These are phyloP conservation scores for Baudoinia panamericana DNA, from an alignment of 495 filamentous ascomycete species.

Conservation along the genomic window DNA sequence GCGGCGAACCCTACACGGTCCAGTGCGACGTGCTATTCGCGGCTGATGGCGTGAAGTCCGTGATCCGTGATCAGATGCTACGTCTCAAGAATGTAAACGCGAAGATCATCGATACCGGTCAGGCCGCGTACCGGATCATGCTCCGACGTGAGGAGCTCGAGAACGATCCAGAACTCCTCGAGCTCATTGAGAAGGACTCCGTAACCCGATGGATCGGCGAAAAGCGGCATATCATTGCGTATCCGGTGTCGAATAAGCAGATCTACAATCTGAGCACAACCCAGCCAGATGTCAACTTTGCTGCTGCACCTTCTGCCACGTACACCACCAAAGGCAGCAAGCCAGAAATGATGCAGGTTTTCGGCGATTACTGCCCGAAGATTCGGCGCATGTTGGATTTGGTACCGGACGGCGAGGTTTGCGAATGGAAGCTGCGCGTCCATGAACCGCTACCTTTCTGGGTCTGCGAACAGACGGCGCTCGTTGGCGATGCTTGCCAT, in stretches of 20 bases:
- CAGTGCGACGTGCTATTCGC: slow-evolving; percentile 58
- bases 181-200: slow-evolving; percentile 50
- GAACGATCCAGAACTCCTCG: slow-evolving; percentile 52
- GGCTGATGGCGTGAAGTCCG: slow-evolving; percentile 61
- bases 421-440: slow-evolving; percentile 66
- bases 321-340: slow-evolving; percentile 68
- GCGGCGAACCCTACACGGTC: slow-evolving; percentile 41
- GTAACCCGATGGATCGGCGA: slow-evolving; percentile 70
- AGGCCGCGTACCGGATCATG: slow-evolving; percentile 81
- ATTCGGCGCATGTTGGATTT: slow-evolving; percentile 60
- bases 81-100: slow-evolving; percentile 39
- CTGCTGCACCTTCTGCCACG: slow-evolving; percentile 54
- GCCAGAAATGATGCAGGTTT: slow-evolving; percentile 51
- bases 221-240: slow-evolving; percentile 71
- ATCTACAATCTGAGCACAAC: slow-evolving; percentile 70
- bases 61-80: slow-evolving; percentile 50
- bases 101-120: slow-evolving; percentile 55
- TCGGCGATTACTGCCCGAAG: slow-evolving; percentile 56
- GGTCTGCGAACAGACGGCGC: slow-evolving; percentile 51
- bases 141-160: slow-evolving; percentile 53
- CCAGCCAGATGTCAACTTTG: slow-evolving; percentile 64
- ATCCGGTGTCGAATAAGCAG: slow-evolving; percentile 57
- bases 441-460: slow-evolving; percentile 59
- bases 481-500: slow-evolving; percentile 70
- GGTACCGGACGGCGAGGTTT: slow-evolving; percentile 70